Evolutionary conservation across 345 rosid species (phyloP).

Genomic region (Bruguiera sexangula): DNA sequence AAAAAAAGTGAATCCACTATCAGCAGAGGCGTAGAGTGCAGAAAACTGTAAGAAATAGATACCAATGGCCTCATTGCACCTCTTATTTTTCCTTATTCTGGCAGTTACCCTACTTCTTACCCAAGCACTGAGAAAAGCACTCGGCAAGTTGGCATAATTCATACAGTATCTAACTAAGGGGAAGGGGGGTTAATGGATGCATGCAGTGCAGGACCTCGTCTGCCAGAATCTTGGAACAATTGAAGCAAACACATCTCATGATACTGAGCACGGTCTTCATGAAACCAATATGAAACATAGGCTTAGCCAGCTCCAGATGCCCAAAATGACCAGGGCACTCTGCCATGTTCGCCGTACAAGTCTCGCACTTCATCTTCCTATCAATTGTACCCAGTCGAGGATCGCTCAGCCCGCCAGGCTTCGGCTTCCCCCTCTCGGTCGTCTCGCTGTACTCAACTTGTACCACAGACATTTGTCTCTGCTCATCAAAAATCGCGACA

Average conservation of each 20-base stretch:
- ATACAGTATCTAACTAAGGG: too few relatives aligned
- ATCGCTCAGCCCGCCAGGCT: constrained; percentile 81
- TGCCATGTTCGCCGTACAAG: constrained; percentile 91
- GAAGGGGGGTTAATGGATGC: too few relatives aligned
- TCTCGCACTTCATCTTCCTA: constrained; percentile 85
- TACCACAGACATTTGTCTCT: constrained; percentile 97
- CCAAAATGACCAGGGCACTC: constrained; percentile 98
- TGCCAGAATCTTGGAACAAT: constrained; percentile 86
- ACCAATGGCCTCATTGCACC: too few relatives aligned
- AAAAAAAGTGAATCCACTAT: too few relatives aligned
- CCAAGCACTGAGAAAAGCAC: too few relatives aligned
- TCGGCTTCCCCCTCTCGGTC: constrained; percentile 88
- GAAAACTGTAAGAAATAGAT: too few relatives aligned
- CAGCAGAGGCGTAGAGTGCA: too few relatives aligned
- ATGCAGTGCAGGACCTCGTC: constrained; percentile 57
- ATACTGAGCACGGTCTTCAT: constrained; percentile 84
- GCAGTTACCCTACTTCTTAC: too few relatives aligned
- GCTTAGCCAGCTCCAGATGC: constrained; percentile 94
- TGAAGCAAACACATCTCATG: constrained; percentile 93
- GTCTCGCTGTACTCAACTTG: constrained; percentile 88
- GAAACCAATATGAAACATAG: constrained; percentile 93
- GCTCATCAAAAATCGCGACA: constrained; percentile 23
- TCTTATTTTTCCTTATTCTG: too few relatives aligned
- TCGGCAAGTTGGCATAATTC: too few relatives aligned
- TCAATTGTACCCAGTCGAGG: constrained; percentile 84